phyloP scores from a whole-genome alignment of 2,329 filamentous ascomycete genomes.

The Epichloe coenophiala region DNA sequence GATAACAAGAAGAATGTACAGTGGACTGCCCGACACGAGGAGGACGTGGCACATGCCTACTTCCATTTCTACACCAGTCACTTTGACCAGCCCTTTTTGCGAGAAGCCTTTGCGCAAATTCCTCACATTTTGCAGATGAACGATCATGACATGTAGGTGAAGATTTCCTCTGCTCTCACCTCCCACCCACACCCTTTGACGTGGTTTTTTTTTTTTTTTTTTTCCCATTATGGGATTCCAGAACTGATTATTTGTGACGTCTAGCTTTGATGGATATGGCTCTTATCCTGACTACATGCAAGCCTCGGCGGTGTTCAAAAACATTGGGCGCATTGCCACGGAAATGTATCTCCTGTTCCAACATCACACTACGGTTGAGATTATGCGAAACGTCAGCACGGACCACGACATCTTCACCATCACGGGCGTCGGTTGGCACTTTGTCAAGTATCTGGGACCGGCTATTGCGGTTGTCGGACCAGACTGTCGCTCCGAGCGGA shows the following conservation, averaged over 20 bases:
- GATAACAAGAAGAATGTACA: conserved; percentile 80
- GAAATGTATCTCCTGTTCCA: conserved; percentile 99
- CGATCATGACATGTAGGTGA: conserved; percentile 87
- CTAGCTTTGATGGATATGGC: conserved; percentile 88
- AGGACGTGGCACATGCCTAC: conserved; percentile 90
- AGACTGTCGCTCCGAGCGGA: conserved; percentile 85
- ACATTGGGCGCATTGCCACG: conserved; percentile 86
- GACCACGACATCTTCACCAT: conserved; percentile 92
- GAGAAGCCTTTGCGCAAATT: conserved; percentile 95
- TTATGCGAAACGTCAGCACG: conserved; percentile 75
- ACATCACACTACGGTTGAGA: conserved; percentile 89
- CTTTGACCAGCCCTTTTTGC: conserved; percentile 88
- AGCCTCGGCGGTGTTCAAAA: conserved; percentile 93
- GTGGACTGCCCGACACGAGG: conserved; percentile 91
- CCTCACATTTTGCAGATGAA: conserved; percentile 87
- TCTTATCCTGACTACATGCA: conserved; percentile 99
- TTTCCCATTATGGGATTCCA: background rate
- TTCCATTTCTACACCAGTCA: conserved; percentile 99
- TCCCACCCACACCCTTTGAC: background rate
- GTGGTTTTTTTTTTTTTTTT: background rate
- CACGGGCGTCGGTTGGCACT: conserved; percentile 96
- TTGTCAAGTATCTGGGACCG: conserved; percentile 90
- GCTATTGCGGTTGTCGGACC: conserved; percentile 80
- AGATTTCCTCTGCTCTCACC: too few relatives aligned
- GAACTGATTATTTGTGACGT: background rate